phyloP scores from a whole-genome alignment of 495 filamentous ascomycete species.

The Hypoxylon trugodes region DNA sequence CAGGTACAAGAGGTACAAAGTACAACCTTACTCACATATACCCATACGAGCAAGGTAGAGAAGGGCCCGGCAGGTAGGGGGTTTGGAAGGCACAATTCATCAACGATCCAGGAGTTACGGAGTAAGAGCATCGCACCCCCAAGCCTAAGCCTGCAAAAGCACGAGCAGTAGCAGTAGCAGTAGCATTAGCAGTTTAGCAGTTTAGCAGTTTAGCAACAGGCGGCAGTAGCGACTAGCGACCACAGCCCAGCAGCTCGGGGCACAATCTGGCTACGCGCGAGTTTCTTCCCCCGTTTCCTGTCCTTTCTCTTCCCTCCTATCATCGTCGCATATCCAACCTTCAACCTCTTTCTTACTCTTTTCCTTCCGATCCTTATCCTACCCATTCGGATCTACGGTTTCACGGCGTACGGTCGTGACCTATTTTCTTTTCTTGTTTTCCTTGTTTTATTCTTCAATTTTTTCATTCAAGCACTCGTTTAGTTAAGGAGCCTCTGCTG shows the following conservation, averaged over 20 bases:
- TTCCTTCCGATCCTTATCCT: constrained; percentile 15
- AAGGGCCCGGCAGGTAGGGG: constrained; percentile 17
- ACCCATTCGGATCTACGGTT: constrained; percentile 33
- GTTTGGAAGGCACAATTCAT: constrained; percentile 24
- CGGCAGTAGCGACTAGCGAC: too few species aligned
- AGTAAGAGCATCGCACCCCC: too few species aligned
- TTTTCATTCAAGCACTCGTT: constrained; percentile 27
- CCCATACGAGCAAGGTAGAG: constrained; percentile 12
- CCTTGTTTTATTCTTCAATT: constrained; percentile 35
- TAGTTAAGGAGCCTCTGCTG: neutral
- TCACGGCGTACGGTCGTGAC: constrained; percentile 33
- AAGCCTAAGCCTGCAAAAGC: constrained; percentile 1
- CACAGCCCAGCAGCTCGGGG: constrained; percentile 30
- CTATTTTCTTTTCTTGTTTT: constrained; percentile 37
- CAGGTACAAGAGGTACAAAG: constrained; percentile 28
- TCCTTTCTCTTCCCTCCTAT: constrained; percentile 15
- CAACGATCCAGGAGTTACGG: constrained; percentile 27
- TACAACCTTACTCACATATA: constrained; percentile 23
- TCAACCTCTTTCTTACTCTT: constrained; percentile 20
- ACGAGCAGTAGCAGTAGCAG: neutral
- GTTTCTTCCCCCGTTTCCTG: neutral
- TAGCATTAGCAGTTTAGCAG: too few species aligned
- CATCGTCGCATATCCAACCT: constrained; percentile 31
- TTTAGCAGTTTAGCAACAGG: too few species aligned
- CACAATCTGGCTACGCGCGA: constrained; percentile 26